Evolutionary conservation across 2,329 filamentous ascomycete species (phyloP).

Genomic region (Sporothrix protearum): DNA sequence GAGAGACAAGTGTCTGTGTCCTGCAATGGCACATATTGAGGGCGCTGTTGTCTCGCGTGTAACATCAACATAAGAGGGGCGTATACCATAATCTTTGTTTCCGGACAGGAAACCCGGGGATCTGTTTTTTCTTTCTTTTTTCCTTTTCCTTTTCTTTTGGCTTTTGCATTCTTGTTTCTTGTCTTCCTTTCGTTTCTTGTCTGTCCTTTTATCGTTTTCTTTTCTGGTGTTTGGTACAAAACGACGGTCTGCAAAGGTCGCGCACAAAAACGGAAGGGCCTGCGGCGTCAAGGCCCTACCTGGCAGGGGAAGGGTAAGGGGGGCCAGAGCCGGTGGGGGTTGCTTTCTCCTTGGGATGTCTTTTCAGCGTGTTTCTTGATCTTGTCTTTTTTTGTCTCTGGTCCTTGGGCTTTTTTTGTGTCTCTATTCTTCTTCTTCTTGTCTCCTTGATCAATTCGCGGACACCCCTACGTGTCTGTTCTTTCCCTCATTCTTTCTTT

Average conservation of each 20-base stretch:
- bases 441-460: not conserved
- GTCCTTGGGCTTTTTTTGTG: not conserved
- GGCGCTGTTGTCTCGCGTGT: not conserved
- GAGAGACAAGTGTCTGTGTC: not conserved
- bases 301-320: not conserved
- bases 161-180: not conserved
- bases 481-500: not conserved
- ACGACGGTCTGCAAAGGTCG: slow-evolving; percentile 13
- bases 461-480: not conserved
- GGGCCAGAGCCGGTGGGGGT: not conserved
- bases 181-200: not conserved
- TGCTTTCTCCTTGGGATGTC: not conserved
- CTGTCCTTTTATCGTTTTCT: not conserved
- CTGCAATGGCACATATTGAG: not conserved
- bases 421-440: not conserved
- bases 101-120: not conserved
- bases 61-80: slow-evolving; percentile 9
- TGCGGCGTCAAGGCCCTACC: slow-evolving; percentile 10
- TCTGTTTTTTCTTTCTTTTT: not conserved
- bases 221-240: slow-evolving; percentile 20
- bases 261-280: slow-evolving; percentile 14
- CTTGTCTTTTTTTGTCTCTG: not conserved
- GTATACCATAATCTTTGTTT: slow-evolving; percentile 8
- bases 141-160: not conserved
- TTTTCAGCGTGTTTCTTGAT: not conserved